Evolutionary conservation across 768 basidiomycete species (phyloP), one percentile per base, ranked within the genome.

Genomic region (Amanita jacksonii): DNA sequence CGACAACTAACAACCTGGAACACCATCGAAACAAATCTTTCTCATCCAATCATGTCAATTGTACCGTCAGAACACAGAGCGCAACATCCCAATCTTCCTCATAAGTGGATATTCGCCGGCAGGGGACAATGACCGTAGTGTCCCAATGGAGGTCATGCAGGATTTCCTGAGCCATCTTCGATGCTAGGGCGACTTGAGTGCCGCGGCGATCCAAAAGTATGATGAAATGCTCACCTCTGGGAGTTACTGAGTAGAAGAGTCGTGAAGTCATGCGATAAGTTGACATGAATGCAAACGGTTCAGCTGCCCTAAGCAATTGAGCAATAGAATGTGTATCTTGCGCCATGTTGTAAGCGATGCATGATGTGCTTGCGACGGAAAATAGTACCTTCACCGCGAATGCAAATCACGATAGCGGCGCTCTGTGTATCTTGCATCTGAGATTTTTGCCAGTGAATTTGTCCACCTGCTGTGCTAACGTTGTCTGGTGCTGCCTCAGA

Each of bases 51-150:
- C n/a, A 9, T n/a, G 16, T n/a, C 35, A n/a, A 47, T 46, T 51
- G 39, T 41, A 31, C 41, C 43, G 47, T 54, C 41, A 74, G 48
- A 41, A 78, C 64, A 54, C 72, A 74, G 45, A 81, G 52, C 15
- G 71, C 76, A 54, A 68, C 68, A 55, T 79, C 73, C 77, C 79
- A 84, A 43, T 69, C 58, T 45, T 74, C 65, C 22, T 47, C 50
- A 1, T 49, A 47, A 25, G 68, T 72, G 4, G 74, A 65, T 35
- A 84, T 72, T 35, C 52, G 54, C 27, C 67, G 62, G 52, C 75
- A 79, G 2, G 80, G 77, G 39, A 84, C 65, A 18, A 57, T 54
- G 8, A n/a, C n/a, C n/a, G 74, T 78, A 8, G 66, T 57, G 7
- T 75, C 20, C 20, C 31, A 15, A 12, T 25, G n/a, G 27, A 47